Conservation (phyloP, 257 asterid species). For the Fraxinus excelsior region DNA sequence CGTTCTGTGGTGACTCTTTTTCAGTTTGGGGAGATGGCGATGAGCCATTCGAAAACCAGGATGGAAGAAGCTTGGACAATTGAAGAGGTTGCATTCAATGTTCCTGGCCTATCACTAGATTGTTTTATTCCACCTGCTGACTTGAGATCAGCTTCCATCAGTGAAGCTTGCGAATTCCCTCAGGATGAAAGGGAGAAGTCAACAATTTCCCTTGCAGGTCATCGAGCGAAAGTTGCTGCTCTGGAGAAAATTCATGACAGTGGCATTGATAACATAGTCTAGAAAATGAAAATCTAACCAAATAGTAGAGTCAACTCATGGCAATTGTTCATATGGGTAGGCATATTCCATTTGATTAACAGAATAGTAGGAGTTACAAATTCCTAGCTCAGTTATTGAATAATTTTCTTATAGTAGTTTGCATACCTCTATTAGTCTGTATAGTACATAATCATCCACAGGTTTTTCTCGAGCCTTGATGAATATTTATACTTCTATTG, state of each 20-base stretch:
- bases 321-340: neutral
- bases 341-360: neutral
- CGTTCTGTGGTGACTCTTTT: constrained; percentile 24
- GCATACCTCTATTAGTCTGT: neutral
- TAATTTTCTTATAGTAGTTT: neutral
- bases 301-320: neutral
- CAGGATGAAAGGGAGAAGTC: constrained; percentile 17
- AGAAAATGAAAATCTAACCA: neutral
- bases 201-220: constrained; percentile 10
- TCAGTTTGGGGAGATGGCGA: constrained; percentile 22
- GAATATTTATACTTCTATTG: neutral
- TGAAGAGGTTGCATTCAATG: constrained; percentile 25
- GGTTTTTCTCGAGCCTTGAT: neutral
- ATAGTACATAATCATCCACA: neutral
- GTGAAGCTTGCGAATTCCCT: constrained; percentile 17
- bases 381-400: neutral
- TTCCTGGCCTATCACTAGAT: constrained; percentile 23
- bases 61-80: constrained; percentile 30
- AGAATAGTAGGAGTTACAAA: neutral
- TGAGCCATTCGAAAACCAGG: constrained; percentile 25
- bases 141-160: constrained; percentile 17
- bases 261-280: neutral
- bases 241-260: neutral
- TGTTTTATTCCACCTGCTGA: constrained; percentile 22
- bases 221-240: constrained; percentile 26